Base-by-base conservation (phyloP, 495 filamentous ascomycete species). In the Achaetomiella virescens region DNA sequence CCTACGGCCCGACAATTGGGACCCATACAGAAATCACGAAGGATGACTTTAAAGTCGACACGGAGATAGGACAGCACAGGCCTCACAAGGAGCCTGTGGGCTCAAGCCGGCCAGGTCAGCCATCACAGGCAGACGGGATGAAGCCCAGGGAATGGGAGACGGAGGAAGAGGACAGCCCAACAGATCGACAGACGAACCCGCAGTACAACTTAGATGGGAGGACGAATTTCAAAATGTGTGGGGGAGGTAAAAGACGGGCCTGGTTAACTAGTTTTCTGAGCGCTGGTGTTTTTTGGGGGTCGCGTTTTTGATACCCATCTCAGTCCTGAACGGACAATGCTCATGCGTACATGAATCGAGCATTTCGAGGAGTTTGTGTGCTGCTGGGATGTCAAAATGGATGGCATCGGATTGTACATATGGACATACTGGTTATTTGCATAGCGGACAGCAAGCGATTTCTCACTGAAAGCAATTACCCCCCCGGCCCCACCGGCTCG, bases 171-270 rank as follows among this genome's bases (percentile, higher is more conserved):
- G 51, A 44, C 44, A 46, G 5, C 22, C 24, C 17, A 17, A 37
- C 17, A 11, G 31, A 46, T 15, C 36, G 14, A 27, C 10, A 18
- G 10, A 43, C 54, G 5, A 57, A 21, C 29, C 53, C 65, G 3
- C 46, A 46, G 3, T 70, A 67, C 37, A 55, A 40, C 4, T 12
- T 60, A n/a, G 61, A 49, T 1, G 58, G 5, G 68, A 64, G 27
- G 66, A 70, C 12, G 67, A 66, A 31, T 67, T 67, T 43, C 55
- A 42, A 20, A 70, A 70, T 46, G 64, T 69, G 3, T 70, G 68
- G 68, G 64, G 64, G 15, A 65, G 52, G 47, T 66, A 52, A 63
- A 9, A 6, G 14, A 21, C 5, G n/a, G 48, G 3, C 17, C 15
- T 15, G 35, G 4, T 40, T n/a, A n/a, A 17, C 8, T 29, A 2